Conservation (phyloP, 352 stramenopile species). For the Globisporangium canariense region DNA sequence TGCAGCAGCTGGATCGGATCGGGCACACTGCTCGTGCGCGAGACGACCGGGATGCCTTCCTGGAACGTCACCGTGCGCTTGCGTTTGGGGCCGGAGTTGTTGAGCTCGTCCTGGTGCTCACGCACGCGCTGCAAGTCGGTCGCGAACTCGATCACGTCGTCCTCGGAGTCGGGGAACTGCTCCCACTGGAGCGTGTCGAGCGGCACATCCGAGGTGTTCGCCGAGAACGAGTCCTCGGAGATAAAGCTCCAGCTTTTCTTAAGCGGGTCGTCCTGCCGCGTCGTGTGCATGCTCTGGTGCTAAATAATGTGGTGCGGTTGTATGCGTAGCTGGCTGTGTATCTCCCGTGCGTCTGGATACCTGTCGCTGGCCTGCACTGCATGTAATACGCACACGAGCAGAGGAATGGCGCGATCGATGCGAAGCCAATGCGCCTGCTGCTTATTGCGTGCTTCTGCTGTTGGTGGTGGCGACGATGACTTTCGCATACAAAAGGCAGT, state of each 20-base stretch:
- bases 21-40: conserved; percentile 54
- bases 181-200: conserved; percentile 45
- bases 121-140: conserved; percentile 15
- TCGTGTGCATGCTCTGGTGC: conserved; percentile 13
- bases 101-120: conserved; percentile 16
- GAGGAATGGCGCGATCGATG: background rate
- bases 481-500: conserved; percentile 4
- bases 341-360: background rate
- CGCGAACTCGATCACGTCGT: conserved; percentile 22
- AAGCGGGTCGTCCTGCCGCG: conserved; percentile 12
- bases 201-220: conserved; percentile 24
- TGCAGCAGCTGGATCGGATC: conserved; percentile 66
- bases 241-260: conserved; percentile 80
- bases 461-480: background rate
- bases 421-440: background rate
- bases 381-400: background rate
- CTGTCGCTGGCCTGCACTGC: background rate
- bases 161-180: conserved; percentile 25
- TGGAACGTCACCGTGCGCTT: conserved; percentile 65
- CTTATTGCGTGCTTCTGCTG: background rate
- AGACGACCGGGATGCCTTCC: conserved; percentile 52
- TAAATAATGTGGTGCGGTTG: background rate
- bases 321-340: background rate
- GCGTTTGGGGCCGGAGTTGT: conserved; percentile 23
- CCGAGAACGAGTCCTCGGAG: conserved; percentile 71